Percentiles rank a stretch among this genome's conserved stretches.
These are phyloP conservation scores for Beauveria sp. DNA, from an alignment of 2,329 filamentous ascomycete genomes.

Conservation along the genomic window DNA sequence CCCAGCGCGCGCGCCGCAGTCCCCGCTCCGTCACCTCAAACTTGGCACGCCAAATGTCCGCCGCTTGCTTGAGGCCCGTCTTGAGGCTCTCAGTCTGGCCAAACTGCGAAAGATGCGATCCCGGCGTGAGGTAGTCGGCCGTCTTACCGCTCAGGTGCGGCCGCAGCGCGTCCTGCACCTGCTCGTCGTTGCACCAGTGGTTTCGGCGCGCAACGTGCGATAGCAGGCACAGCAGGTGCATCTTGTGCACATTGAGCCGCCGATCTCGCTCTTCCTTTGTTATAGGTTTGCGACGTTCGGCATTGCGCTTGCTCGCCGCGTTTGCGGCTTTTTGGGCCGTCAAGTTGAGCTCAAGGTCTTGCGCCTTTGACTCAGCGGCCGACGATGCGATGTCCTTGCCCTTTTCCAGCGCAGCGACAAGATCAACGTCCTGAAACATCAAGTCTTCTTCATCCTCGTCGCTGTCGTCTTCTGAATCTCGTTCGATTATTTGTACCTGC, in stretches of 20 bases:
- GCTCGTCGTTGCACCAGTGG: conserved; percentile 75
- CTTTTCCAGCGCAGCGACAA: conserved; percentile 25
- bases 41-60: conserved; percentile 57
- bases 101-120: conserved; percentile 62
- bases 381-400: conserved; percentile 12
- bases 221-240: conserved; percentile 76
- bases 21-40: conserved; percentile 69
- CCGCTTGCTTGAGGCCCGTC: conserved; percentile 65
- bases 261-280: conserved; percentile 44
- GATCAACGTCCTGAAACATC: conserved; percentile 43
- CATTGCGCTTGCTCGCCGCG: conserved; percentile 21
- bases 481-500: conserved; percentile 43
- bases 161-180: conserved; percentile 59
- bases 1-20: conserved; percentile 62
- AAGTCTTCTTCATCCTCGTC: conserved; percentile 27
- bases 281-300: conserved; percentile 43
- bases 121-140: conserved; percentile 60
- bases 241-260: conserved; percentile 74
- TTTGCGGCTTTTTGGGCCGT: conserved; percentile 35
- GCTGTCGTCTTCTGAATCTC: conserved; percentile 40
- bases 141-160: conserved; percentile 59
- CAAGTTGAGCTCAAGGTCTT: conserved; percentile 44
- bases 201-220: conserved; percentile 73
- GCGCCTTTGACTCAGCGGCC: conserved; percentile 17
- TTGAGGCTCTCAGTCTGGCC: conserved; percentile 69